Base-by-base conservation (phyloP, 2,329 filamentous ascomycete genomes). In the Leptographium lundbergii region DNA sequence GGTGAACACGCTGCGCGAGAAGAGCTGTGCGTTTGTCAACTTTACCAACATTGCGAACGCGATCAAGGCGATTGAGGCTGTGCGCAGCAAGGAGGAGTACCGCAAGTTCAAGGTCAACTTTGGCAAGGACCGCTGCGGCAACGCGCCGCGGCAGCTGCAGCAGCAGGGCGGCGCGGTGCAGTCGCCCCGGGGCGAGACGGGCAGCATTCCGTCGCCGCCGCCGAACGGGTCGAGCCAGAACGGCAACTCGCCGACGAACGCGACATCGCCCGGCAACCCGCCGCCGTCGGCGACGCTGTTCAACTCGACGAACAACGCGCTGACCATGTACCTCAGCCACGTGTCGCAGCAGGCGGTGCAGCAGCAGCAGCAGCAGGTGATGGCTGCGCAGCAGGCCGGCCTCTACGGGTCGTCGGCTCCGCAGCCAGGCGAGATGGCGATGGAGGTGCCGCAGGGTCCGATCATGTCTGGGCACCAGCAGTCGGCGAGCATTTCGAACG, bases 21-120 rank as follows among this genome's bases (percentile, higher is more conserved):
- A 99, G 85, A 96, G 91, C 76, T 99, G 94, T 72, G 94, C 94
- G 0, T 99, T 99, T 71, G 94, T 99, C 71, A 99, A 99, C 77
- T 99, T 99, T 72, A 99, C 94, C 70, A 99, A 99, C 76, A 99
- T 99, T 70, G 94, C 94, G 69, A 99, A 99, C 67, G 94, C 94
- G 56, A 99, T 99, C 79, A 99, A 99, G 78, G 94, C 94, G 1
- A 99, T 99, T 64, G 94, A 99, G 74, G 94, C 91, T 25, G 85
- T 99, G 64, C 85, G 94, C 60, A 88, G 91, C 69, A 91, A 91
- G 69, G 94, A 97, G 51, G 94, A 99, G 69, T 99, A 99, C 80
- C 89, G 86, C 74, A 86, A 94, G 67, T 99, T 99, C 84, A 99
- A 99, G 81, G 92, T 99, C 72, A 99, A 99, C 77, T 99, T 99